phyloP scores from a whole-genome alignment of 129 eudicot genomes.

The Erigeron canadensis region DNA sequence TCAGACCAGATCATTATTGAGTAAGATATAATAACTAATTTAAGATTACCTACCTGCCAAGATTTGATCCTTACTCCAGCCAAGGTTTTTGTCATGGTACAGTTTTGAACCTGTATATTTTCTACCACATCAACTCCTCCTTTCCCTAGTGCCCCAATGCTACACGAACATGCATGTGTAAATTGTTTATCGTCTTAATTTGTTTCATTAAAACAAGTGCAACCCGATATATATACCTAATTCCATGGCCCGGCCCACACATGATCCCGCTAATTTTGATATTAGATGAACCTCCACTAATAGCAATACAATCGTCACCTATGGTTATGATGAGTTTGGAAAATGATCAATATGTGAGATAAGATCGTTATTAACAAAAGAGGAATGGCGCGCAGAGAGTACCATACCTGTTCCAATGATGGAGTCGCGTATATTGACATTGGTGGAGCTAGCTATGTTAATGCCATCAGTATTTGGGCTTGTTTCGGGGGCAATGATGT shows the following conservation, averaged over 20 bases:
- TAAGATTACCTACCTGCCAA: too few species aligned
- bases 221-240: conserved; percentile 40
- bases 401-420: conserved; percentile 76
- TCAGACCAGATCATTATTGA: too few species aligned
- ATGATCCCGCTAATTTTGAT: conserved; percentile 47
- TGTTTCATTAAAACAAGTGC: background rate
- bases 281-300: conserved; percentile 58
- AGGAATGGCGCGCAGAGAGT: background rate
- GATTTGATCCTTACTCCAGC: conserved; percentile 69
- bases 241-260: conserved; percentile 85
- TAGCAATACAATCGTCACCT: conserved; percentile 85
- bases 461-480: conserved; percentile 83
- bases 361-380: background rate
- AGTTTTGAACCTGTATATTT: conserved; percentile 56
- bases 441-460: conserved; percentile 45
- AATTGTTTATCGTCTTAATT: background rate
- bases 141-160: conserved; percentile 60
- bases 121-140: conserved; percentile 60
- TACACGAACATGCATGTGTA: conserved; percentile 25
- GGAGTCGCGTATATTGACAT: conserved; percentile 50
- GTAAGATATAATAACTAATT: too few species aligned
- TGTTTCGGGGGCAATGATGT: conserved; percentile 55
- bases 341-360: background rate
- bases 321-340: conserved; percentile 5
- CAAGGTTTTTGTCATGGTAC: conserved; percentile 53